phyloP scores from a whole-genome alignment of 164 flowering plant genomes.

The Annona squamosa region DNA sequence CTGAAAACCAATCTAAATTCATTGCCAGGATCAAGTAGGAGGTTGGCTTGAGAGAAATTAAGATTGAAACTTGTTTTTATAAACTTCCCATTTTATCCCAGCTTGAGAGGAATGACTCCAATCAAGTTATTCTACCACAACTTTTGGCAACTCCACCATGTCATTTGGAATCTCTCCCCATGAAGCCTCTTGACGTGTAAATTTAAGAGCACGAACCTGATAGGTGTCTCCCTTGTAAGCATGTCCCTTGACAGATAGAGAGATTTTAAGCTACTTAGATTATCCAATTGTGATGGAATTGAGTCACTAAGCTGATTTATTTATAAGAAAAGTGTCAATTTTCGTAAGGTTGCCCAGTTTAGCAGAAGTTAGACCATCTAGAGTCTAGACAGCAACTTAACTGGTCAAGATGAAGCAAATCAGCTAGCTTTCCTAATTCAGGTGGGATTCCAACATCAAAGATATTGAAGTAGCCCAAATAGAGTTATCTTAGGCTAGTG shows the following conservation, averaged over 20 bases:
- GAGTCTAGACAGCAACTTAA: conserved; percentile 44
- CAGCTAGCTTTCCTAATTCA: conserved; percentile 11
- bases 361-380: conserved; percentile 46
- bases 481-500: too few relatives aligned
- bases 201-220: conserved; percentile 37
- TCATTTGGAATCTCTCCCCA: conserved; percentile 28
- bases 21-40: too few relatives aligned
- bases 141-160: conserved; percentile 41
- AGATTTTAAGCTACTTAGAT: too few relatives aligned
- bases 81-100: conserved; percentile 27
- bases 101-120: conserved; percentile 29
- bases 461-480: too few relatives aligned
- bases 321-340: conserved; percentile 52
- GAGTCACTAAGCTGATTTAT: conserved; percentile 45
- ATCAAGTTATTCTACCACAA: conserved; percentile 65
- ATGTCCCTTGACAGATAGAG: too few relatives aligned
- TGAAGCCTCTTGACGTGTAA: conserved; percentile 23
- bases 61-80: too few relatives aligned
- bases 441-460: too few relatives aligned
- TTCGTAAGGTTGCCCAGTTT: conserved; percentile 42
- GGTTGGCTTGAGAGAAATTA: too few relatives aligned
- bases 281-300: conserved; percentile 38
- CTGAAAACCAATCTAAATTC: too few relatives aligned
- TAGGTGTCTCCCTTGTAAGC: conserved; percentile 43
- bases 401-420: conserved; percentile 42